Percentiles rank a stretch among this genome's conserved stretches.
Evolutionary conservation across 2,329 filamentous ascomycete genomes (phyloP).

Genomic region (Pestalotiopsis sp.): DNA sequence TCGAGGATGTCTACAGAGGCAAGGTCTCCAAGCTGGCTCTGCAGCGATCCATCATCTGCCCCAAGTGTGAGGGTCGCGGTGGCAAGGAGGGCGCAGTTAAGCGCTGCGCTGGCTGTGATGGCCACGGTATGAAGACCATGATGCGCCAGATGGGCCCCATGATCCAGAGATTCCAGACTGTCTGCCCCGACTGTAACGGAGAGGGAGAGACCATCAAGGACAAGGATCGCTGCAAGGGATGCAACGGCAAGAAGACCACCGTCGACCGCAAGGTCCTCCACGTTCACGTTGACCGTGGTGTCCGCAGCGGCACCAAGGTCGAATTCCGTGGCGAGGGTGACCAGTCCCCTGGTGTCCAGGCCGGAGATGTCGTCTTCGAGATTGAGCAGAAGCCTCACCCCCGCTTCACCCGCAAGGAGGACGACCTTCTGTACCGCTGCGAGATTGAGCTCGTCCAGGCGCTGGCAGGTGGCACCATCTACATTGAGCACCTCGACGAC

Average conservation of each 20-base stretch:
- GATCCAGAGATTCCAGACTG: conserved; percentile 99
- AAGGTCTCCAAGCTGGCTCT: conserved; percentile 97
- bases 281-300: conserved; percentile 94
- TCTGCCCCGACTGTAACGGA: conserved; percentile 96
- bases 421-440: conserved; percentile 92
- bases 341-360: conserved; percentile 88
- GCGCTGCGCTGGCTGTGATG: conserved; percentile 88
- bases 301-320: conserved; percentile 92
- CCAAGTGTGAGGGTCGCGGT: conserved; percentile 90
- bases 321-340: conserved; percentile 97
- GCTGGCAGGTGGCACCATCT: conserved; percentile 86
- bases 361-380: conserved; percentile 97
- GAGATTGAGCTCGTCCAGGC: conserved; percentile 96
- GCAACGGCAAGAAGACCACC: conserved; percentile 95
- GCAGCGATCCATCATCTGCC: conserved; percentile 96
- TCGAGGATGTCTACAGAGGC: conserved; percentile 97
- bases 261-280: conserved; percentile 98
- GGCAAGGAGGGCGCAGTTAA: conserved; percentile 98
- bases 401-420: conserved; percentile 93
- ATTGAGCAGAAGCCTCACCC: conserved; percentile 99
- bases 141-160: conserved; percentile 99
- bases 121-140: conserved; percentile 99
- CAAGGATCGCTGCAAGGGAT: conserved; percentile 96
- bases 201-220: conserved; percentile 97
- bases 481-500: conserved; percentile 95